Evolutionary conservation across 257 asterid species (phyloP).

Genomic region (Craterostigma plantagineum): DNA sequence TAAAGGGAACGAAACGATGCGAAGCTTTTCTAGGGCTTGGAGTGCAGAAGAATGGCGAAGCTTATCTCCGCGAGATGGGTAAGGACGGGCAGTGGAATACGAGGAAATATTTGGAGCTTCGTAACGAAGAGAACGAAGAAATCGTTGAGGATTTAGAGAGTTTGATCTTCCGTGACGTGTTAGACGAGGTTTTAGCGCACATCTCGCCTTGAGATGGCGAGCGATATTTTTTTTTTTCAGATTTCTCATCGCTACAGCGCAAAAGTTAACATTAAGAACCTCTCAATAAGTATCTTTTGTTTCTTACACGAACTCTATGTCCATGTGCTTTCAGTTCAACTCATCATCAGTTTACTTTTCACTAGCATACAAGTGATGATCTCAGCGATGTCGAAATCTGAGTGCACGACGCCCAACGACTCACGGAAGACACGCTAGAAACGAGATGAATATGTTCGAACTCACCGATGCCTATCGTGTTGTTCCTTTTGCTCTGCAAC

Average conservation of each 20-base stretch:
- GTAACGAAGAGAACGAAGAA: constrained; percentile 18
- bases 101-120: constrained; percentile 3
- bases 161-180: constrained; percentile 25
- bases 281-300: too few relatives aligned
- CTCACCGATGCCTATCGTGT: constrained; percentile 45
- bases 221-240: too few relatives aligned
- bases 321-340: too few relatives aligned
- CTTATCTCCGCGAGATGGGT: constrained; percentile 48
- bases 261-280: too few relatives aligned
- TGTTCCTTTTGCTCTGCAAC: constrained; percentile 35
- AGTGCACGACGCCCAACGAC: constrained; percentile 49
- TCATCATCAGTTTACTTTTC: too few relatives aligned
- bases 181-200: constrained; percentile 34
- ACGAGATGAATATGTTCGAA: too few relatives aligned
- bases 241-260: too few relatives aligned
- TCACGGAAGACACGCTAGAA: constrained; percentile 27
- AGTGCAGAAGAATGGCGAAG: constrained; percentile 28
- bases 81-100: constrained; percentile 40
- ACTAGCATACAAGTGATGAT: constrained; percentile 37
- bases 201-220: constrained; percentile 1
- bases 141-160: constrained; percentile 39
- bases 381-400: constrained; percentile 22
- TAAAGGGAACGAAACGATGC: constrained; percentile 13
- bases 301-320: too few relatives aligned
- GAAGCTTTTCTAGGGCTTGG: constrained; percentile 25